Base-by-base conservation (phyloP, 345 rosid species). In the Toxicodendron radicans region DNA sequence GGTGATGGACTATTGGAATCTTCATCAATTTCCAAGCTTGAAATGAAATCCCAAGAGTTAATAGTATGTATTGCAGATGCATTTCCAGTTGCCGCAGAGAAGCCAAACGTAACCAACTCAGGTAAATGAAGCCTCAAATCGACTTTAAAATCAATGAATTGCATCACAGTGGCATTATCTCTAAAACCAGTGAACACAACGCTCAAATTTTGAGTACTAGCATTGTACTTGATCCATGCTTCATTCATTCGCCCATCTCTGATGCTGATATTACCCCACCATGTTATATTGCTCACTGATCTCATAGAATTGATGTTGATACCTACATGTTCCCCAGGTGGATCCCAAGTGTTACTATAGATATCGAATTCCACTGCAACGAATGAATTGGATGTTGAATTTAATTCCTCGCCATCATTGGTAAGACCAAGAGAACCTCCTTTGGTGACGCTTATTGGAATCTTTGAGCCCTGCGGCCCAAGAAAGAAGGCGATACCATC, bases 301-400 rank as follows among this genome's bases (percentile, higher is more conserved):
- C 38, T 35, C 38, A 35, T 35, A 6, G 38, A 35, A 5, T 35
- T 3, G 38, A 35, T 35, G 38, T 35, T 35, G 38, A 35, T 35
- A 10, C 77, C 83, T 1, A 83, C 77, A 57, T 79, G 85, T 2
- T 61, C 63, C 51, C 16, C 21, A 0, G 33, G 11, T 1, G 72
- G 79, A 63, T 71, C 85, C 66, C 70, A 71, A 3, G 16, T 1
- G 59, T 76, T 71, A 2, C 8, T 30, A 61, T 49, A 70, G 3
- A 73, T 71, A 59, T 83, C 73, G 8, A 83, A 83, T 24, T 79
- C 77, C 7, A 77, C 79, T 0, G 75, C 76, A n/a, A 82, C 24
- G 6, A 66, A 65, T 11, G 75, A 56, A 27, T 65, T 61, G 0
- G 3, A 23, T 14, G 41, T 52, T 35, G 69, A 24, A 60, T 38